phyloP scores from a whole-genome alignment of 2,329 filamentous ascomycete genomes.

The Botrytis aclada region DNA sequence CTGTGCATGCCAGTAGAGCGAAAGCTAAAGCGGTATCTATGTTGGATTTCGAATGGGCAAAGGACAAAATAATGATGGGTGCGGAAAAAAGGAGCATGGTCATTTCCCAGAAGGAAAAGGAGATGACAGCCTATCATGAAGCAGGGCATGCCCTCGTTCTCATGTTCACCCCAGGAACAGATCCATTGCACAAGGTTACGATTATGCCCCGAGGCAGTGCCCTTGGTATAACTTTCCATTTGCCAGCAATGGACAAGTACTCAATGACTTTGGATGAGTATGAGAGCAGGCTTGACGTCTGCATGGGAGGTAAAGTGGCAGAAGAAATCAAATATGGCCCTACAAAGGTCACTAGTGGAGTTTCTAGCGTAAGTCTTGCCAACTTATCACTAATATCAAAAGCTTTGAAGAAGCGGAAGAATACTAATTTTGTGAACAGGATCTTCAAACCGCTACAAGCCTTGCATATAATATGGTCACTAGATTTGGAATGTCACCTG shows the following conservation, averaged over 20 bases:
- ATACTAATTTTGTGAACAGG: conserved; percentile 49
- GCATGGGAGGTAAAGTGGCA: conserved; percentile 82
- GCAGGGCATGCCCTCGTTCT: conserved; percentile 91
- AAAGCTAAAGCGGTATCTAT: conserved; percentile 73
- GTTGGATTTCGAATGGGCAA: conserved; percentile 91
- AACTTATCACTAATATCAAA: background rate
- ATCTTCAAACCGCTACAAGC: conserved; percentile 77
- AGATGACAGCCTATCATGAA: conserved; percentile 94
- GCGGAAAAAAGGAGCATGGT: conserved; percentile 87
- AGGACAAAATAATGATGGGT: conserved; percentile 97
- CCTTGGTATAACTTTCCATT: conserved; percentile 80
- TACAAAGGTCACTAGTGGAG: conserved; percentile 89
- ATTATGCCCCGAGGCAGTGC: conserved; percentile 87
- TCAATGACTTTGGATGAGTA: conserved; percentile 84
- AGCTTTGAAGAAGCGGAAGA: conserved; percentile 4
- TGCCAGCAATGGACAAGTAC: conserved; percentile 91
- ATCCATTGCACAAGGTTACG: conserved; percentile 91
- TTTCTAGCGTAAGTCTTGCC: conserved; percentile 61
- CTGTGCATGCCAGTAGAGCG: conserved; percentile 86
- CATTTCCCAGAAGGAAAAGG: conserved; percentile 89
- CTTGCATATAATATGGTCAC: conserved; percentile 88
- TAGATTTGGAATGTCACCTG: conserved; percentile 81
- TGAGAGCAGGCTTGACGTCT: conserved; percentile 73
- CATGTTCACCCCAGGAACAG: conserved; percentile 71
- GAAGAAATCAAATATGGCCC: conserved; percentile 89